Evolutionary conservation across 2,329 filamentous ascomycete species (phyloP), one percentile per base, ranked within the genome.

Genomic region (Fusarium sororula): DNA sequence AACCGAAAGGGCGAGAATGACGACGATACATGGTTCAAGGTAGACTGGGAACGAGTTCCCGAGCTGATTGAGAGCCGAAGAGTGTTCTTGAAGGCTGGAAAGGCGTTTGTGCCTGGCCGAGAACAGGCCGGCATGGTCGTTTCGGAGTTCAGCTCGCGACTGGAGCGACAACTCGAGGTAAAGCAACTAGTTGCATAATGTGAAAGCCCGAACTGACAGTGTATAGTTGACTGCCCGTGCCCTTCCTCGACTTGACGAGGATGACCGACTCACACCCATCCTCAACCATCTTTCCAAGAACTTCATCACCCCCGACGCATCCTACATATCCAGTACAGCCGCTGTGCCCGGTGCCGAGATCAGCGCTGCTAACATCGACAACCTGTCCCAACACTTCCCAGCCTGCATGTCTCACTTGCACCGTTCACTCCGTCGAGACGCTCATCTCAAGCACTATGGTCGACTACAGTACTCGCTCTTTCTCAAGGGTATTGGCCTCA

Each of bases 381-480:
- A 86, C 30, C 89, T 98, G 8, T 92, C 93, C 6, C 87, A 92
- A 65, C 91, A 96, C 82, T 97, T 97, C 85, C 95, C 95, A 0
- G 90, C 97, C 13, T 98, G 96, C 85, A 98, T 98, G 96, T 92
- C 93, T 68, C 93, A 96, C 80, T 87, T 99, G 30, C 96, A 99
- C 82, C 91, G 90, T 62, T 93, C 93, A 7, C 87, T 99, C 38
- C 93, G 95, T 63, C 93, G 95, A 68, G 96, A 97, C 79, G 92
- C 91, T 18, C 95, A 99, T 80, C 87, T 99, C 72, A 98, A 98
- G 84, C 95, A 99, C 83, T 98, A 88, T 79, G 95, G 95, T 20
- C 93, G 96, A 73, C 87, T 98, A 15, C 96, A 99, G 83, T 99
- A 98, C 85, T 94, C 94, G 0, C 90, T 99, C 8, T 99, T 99